These are phyloP conservation scores for Saccharum spontaneum DNA, from an alignment of 176 grass and related monocot genomes.

Conservation along the genomic window DNA sequence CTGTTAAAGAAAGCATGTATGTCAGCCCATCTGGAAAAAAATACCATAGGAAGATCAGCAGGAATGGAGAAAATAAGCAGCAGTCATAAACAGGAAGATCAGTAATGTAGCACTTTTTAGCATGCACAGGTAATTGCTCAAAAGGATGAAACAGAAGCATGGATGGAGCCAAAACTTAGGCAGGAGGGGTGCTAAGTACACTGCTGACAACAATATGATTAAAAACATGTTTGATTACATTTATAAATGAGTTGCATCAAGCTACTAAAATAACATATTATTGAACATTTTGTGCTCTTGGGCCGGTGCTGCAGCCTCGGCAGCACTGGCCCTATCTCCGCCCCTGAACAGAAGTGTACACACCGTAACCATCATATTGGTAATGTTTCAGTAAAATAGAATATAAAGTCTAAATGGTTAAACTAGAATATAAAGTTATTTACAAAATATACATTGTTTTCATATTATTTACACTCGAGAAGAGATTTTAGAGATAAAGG, in stretches of 20 bases:
- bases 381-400: constrained; percentile 14
- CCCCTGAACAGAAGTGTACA: neutral
- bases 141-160: neutral
- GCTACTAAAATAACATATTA: too few species aligned
- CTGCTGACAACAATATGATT: too few species aligned
- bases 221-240: too few species aligned
- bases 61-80: neutral
- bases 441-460: neutral
- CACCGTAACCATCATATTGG: neutral
- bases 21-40: neutral
- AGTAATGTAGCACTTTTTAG: neutral
- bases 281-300: too few species aligned
- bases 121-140: neutral
- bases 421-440: neutral
- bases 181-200: too few species aligned
- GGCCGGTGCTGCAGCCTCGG: too few species aligned
- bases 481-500: neutral
- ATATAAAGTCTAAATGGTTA: neutral
- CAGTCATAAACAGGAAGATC: neutral
- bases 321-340: too few species aligned
- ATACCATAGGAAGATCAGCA: neutral
- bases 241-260: too few species aligned
- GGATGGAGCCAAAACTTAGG: too few species aligned
- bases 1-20: constrained; percentile 15
- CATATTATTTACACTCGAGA: neutral